Evolutionary conservation across 2,329 filamentous ascomycete genomes (phyloP).

Genomic region (Trichoderma guizhouense): DNA sequence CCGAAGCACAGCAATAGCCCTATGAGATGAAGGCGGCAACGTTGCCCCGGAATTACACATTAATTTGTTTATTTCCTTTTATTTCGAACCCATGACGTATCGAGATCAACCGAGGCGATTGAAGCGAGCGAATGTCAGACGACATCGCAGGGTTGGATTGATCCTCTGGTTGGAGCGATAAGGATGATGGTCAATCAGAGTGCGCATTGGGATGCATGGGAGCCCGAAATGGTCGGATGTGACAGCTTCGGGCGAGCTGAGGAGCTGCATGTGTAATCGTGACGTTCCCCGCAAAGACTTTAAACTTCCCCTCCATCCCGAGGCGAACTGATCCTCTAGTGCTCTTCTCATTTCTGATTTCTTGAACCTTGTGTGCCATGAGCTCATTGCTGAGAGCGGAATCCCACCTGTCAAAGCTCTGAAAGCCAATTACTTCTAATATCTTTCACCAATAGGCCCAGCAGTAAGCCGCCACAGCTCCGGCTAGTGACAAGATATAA

Average conservation of each 20-base stretch:
- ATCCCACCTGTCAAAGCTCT: neutral
- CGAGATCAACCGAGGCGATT: neutral
- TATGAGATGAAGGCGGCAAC: neutral
- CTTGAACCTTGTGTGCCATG: neutral
- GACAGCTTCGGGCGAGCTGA: neutral
- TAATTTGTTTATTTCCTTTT: neutral
- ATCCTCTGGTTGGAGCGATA: neutral
- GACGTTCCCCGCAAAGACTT: slow-evolving; percentile 13
- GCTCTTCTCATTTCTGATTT: neutral
- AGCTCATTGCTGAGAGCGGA: neutral
- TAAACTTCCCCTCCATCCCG: neutral
- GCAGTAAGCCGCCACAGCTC: slow-evolving; percentile 6
- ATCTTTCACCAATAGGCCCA: neutral
- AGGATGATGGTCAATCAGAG: neutral
- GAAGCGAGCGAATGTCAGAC: neutral
- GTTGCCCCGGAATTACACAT: neutral
- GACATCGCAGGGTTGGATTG: neutral
- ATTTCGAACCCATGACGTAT: neutral
- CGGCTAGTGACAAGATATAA: neutral
- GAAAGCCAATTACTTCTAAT: neutral
- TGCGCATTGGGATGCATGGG: neutral
- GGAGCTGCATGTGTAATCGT: slow-evolving; percentile 3
- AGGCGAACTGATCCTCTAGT: neutral
- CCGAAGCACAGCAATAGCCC: neutral
- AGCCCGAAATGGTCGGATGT: neutral